Conservation (phyloP, 169 alveolate genomes). For the Eimeria praecox region DNA sequence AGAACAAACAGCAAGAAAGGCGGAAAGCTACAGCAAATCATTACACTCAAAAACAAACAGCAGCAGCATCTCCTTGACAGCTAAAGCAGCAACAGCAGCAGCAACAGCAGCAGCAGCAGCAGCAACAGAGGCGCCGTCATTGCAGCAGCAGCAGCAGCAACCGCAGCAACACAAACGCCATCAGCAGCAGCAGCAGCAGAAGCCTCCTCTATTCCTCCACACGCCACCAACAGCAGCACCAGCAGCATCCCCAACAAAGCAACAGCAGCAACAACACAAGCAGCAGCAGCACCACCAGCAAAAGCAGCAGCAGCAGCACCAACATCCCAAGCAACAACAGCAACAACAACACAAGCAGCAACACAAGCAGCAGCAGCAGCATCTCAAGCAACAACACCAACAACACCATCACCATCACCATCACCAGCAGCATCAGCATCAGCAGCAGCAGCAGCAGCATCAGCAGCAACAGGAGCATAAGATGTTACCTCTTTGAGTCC, state of each 20-base stretch:
- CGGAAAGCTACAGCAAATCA: too few species aligned
- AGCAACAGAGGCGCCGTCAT: neutral
- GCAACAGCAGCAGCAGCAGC: neutral
- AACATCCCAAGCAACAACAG: too few species aligned
- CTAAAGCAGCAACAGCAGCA: neutral
- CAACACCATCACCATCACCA: neutral
- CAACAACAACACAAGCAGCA: neutral
- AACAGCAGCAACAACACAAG: neutral
- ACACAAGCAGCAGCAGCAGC: neutral
- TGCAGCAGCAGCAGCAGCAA: too few species aligned
- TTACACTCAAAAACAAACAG: too few species aligned
- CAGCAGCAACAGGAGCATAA: conserved; percentile 1
- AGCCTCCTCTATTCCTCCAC: neutral
- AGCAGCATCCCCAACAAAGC: neutral
- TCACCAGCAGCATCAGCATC: neutral
- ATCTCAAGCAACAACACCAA: neutral
- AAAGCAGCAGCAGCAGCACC: neutral
- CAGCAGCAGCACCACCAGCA: neutral
- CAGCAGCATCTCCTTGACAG: neutral
- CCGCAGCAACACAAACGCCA: neutral
- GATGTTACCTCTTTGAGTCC: conserved; percentile 70
- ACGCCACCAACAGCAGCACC: neutral
- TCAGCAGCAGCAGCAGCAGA: neutral
- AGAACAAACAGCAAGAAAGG: neutral
- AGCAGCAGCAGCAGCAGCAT: conserved; percentile 3